Conservation (phyloP, 2,329 filamentous ascomycete genomes). For the Sclerotinia borealis region DNA sequence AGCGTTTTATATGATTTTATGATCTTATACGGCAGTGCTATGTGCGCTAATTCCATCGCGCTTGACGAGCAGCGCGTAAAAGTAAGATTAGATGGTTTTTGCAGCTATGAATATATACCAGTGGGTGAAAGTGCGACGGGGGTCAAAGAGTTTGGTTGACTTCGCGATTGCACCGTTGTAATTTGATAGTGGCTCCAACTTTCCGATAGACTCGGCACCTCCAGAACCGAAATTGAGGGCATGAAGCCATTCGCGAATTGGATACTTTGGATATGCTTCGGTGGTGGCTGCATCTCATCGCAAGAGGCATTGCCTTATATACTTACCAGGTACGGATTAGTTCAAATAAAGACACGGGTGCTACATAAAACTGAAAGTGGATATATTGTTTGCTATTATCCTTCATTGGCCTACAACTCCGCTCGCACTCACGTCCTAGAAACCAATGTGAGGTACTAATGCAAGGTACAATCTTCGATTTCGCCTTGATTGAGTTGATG, state of each 20-base stretch:
- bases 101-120: not conserved
- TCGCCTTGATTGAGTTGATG: not conserved
- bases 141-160: not conserved
- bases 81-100: not conserved
- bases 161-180: not conserved
- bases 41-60: not conserved
- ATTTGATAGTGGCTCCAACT: not conserved
- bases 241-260: not conserved
- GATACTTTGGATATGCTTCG: not conserved
- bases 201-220: fast-evolving
- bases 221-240: fast-evolving
- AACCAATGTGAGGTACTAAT: not conserved
- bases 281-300: no score
- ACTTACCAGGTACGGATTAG: not conserved
- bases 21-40: not conserved
- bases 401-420: not conserved
- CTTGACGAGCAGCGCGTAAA: fast-evolving
- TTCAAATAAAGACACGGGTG: not conserved
- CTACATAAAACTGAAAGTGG: not conserved
- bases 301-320: no score
- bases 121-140: not conserved
- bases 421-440: no score
- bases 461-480: not conserved
- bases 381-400: not conserved
- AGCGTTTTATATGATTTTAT: no score